Conservation (phyloP, 345 rosid species). For the Pugionium dolabratum region DNA sequence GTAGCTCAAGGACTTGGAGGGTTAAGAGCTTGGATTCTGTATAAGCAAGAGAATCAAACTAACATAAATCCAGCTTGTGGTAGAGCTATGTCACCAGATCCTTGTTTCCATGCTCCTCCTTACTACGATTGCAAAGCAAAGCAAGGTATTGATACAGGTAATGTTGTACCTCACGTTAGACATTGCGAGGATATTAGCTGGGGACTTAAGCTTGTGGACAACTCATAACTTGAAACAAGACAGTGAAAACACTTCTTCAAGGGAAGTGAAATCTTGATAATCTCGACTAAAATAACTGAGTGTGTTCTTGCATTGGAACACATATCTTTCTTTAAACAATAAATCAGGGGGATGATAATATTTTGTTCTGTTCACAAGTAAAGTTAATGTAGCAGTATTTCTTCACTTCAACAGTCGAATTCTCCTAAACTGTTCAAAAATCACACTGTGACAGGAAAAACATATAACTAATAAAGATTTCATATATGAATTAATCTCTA, state of each 20-base stretch:
- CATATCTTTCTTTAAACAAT: background rate
- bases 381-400: too few relatives aligned
- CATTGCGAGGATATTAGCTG: slow-evolving; percentile 77
- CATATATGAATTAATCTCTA: background rate
- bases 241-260: background rate
- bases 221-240: slow-evolving; percentile 28
- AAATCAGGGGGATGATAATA: too few relatives aligned
- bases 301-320: background rate
- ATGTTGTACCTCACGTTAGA: slow-evolving; percentile 56
- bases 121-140: slow-evolving; percentile 67
- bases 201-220: slow-evolving; percentile 73
- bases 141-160: slow-evolving; percentile 57
- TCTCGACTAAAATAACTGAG: too few relatives aligned
- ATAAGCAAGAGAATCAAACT: slow-evolving; percentile 56
- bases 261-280: background rate
- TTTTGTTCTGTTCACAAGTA: background rate
- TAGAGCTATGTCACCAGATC: slow-evolving; percentile 68
- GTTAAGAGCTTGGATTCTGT: slow-evolving; percentile 68
- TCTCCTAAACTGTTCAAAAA: background rate
- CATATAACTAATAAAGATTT: background rate
- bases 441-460: too few relatives aligned
- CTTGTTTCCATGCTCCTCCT: slow-evolving; percentile 83
- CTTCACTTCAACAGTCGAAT: background rate
- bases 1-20: slow-evolving; percentile 81
- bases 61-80: slow-evolving; percentile 53